Evolutionary conservation across 805 yeast species (phyloP).

Genomic region (Nakazawaea siamensis): DNA sequence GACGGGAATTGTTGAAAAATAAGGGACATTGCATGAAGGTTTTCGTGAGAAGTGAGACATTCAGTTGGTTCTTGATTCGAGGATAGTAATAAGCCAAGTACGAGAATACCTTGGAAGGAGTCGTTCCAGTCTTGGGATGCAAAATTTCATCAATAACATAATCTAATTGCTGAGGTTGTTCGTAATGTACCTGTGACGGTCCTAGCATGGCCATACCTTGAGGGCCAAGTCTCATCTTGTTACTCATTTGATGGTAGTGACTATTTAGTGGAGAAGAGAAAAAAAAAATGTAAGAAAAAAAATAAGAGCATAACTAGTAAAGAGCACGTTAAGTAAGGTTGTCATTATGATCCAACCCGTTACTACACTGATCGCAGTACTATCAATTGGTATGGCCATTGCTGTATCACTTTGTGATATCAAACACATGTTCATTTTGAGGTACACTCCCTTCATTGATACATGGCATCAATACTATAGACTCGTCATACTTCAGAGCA

Average conservation of each 20-base stretch:
- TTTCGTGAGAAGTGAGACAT: slow-evolving; percentile 34
- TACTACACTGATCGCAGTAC: slow-evolving; percentile 26
- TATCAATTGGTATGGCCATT: slow-evolving; percentile 29
- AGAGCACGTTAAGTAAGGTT: too few relatives aligned
- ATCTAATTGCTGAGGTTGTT: slow-evolving; percentile 32
- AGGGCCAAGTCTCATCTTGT: slow-evolving; percentile 8
- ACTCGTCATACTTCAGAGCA: slow-evolving; percentile 36
- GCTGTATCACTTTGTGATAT: slow-evolving; percentile 32
- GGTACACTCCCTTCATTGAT: slow-evolving; percentile 45
- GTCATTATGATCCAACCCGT: slow-evolving; percentile 25
- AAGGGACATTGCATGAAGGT: slow-evolving; percentile 35
- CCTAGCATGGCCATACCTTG: slow-evolving; percentile 4
- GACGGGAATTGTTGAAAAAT: slow-evolving; percentile 18
- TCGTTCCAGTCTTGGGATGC: slow-evolving; percentile 26
- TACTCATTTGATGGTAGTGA: too few relatives aligned
- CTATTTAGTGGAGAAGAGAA: slow-evolving; percentile 23
- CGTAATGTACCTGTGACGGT: neutral
- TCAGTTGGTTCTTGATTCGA: slow-evolving; percentile 35
- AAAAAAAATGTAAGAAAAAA: slow-evolving; percentile 29
- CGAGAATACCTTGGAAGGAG: slow-evolving; percentile 29
- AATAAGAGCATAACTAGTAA: neutral
- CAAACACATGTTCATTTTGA: slow-evolving; percentile 33
- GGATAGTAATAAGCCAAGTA: slow-evolving; percentile 46
- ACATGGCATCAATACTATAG: slow-evolving; percentile 55
- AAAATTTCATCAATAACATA: slow-evolving; percentile 35